Conservation (phyloP, 805 yeast species). For the Wickerhamiella cacticola region DNA sequence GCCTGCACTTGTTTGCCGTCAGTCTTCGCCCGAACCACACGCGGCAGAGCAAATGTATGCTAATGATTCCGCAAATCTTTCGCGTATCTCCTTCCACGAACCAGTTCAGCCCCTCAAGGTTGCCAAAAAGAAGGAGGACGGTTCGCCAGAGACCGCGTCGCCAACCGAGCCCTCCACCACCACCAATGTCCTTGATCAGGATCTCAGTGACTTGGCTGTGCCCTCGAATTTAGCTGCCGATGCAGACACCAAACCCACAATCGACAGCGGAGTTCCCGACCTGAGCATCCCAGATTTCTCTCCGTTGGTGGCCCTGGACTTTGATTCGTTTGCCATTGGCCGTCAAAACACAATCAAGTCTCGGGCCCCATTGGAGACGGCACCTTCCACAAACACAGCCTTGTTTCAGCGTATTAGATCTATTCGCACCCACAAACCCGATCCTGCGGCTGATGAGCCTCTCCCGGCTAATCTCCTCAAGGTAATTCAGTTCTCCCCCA, state of each 20-base stretch:
- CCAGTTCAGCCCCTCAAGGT: slow-evolving; percentile 11
- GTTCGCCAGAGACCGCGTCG: background rate
- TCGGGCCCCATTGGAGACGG: slow-evolving; percentile 12
- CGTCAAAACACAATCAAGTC: slow-evolving; percentile 19
- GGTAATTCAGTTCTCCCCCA: slow-evolving; percentile 22
- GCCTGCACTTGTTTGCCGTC: slow-evolving; percentile 11
- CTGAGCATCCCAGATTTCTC: slow-evolving; percentile 10
- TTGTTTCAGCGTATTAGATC: slow-evolving; percentile 21
- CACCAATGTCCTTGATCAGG: background rate
- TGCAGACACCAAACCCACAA: too few relatives aligned
- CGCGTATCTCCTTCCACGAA: slow-evolving; percentile 3
- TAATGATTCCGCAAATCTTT: slow-evolving; percentile 5
- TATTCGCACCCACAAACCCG: slow-evolving; percentile 17
- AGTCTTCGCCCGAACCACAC: slow-evolving; percentile 3
- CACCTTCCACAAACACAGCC: slow-evolving; percentile 17
- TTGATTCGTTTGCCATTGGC: slow-evolving; percentile 12
- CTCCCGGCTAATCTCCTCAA: slow-evolving; percentile 20
- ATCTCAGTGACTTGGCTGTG: too few relatives aligned
- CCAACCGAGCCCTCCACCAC: background rate
- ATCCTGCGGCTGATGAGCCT: slow-evolving; percentile 13
- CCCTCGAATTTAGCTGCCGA: too few relatives aligned
- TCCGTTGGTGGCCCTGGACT: slow-evolving; percentile 7
- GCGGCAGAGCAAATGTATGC: slow-evolving; percentile 7
- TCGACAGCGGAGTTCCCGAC: background rate
- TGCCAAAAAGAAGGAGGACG: slow-evolving; percentile 1